Percentiles rank a stretch among this genome's conserved stretches.
Evolutionary conservation across 73 alveolate genomes (phyloP).

Genomic region (Paramecium primaurelia): DNA sequence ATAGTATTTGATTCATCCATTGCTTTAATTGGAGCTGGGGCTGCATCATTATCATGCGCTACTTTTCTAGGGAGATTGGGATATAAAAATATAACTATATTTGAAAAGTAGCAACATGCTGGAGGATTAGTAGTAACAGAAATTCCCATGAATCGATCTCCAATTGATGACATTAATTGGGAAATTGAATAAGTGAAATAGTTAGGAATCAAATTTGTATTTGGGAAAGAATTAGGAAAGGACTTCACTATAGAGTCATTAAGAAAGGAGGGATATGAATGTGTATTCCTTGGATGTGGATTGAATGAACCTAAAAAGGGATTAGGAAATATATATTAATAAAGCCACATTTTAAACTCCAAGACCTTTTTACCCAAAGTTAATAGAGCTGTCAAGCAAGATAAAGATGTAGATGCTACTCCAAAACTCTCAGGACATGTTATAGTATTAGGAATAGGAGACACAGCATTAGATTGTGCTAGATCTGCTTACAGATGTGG

Average conservation of each 20-base stretch:
- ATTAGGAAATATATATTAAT: not conserved
- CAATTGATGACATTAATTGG: conserved; percentile 66
- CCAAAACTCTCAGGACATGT: conserved; percentile 82
- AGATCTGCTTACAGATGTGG: conserved; percentile 84
- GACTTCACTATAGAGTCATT: conserved; percentile 64
- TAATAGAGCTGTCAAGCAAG: conserved; percentile 48
- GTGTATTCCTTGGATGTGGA: conserved; percentile 66
- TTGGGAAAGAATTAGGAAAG: conserved; percentile 66
- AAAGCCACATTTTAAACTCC: conserved; percentile 52
- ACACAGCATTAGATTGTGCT: conserved; percentile 86
- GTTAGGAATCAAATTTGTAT: conserved; percentile 61
- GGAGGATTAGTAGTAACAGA: conserved; percentile 71
- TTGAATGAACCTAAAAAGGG: conserved; percentile 63
- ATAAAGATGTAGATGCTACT: conserved; percentile 40
- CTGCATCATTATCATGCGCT: conserved; percentile 71
- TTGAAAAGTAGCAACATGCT: conserved; percentile 63
- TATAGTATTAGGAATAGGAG: conserved; percentile 84
- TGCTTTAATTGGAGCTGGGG: conserved; percentile 74
- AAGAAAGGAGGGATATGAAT: conserved; percentile 62
- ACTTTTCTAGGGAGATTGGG: conserved; percentile 74
- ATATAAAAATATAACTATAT: conserved; percentile 63
- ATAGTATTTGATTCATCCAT: conserved; percentile 61
- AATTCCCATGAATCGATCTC: conserved; percentile 71
- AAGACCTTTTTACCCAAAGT: conserved; percentile 56
- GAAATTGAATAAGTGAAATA: conserved; percentile 70